Conservation (phyloP, 257 asterid species). For the Solanum rostratum region DNA sequence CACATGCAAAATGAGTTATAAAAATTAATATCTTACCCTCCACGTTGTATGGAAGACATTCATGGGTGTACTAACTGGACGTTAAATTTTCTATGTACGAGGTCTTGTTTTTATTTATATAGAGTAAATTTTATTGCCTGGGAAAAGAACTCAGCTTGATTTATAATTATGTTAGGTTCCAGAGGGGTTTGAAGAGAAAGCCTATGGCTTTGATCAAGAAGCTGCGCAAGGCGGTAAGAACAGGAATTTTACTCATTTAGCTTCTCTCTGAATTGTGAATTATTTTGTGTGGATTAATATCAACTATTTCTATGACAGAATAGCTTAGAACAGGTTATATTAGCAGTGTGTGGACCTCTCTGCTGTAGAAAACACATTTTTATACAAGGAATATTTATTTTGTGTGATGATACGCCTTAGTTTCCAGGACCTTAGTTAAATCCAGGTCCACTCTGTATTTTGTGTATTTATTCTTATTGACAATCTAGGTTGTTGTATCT, state of each 20-base stretch:
- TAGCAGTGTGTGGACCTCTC: neutral
- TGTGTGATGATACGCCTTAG: neutral
- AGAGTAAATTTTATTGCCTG: neutral
- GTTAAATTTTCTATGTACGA: neutral
- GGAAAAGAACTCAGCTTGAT: neutral
- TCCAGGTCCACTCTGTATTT: neutral
- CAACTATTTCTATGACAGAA: neutral
- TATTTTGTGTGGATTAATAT: neutral
- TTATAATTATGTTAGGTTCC: conserved; percentile 2
- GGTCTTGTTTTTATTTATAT: neutral
- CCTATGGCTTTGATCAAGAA: conserved; percentile 36
- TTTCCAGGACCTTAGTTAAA: neutral
- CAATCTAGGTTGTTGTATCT: neutral
- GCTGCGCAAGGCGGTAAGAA: conserved; percentile 27
- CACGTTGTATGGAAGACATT: rapidly evolving
- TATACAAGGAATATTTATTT: neutral
- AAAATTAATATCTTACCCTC: neutral
- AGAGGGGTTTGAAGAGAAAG: conserved; percentile 27
- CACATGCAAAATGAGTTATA: neutral
- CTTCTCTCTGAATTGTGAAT: neutral
- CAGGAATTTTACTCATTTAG: neutral
- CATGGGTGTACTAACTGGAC: neutral
- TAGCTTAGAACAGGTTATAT: neutral
- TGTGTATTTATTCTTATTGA: neutral
- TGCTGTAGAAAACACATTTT: neutral